phyloP scores from a whole-genome alignment of 2,329 filamentous ascomycete species.

The Hypoxylon sp. region DNA sequence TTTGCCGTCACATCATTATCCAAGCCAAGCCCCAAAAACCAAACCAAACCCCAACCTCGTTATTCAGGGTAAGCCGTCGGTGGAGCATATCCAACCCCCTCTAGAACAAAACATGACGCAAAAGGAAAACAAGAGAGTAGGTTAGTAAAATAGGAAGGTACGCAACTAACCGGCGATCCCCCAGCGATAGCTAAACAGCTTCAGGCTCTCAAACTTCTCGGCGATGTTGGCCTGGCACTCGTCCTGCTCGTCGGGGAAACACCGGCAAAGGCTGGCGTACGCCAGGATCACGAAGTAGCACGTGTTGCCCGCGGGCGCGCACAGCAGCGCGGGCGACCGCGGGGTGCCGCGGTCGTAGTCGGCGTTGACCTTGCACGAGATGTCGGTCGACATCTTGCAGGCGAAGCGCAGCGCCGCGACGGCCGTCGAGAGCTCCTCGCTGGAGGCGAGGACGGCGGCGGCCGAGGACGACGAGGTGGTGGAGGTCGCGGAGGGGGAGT shows the following conservation, averaged over 20 bases:
- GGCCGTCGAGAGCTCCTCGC: constrained; percentile 44
- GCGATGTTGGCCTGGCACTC: constrained; percentile 47
- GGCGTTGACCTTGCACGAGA: constrained; percentile 50
- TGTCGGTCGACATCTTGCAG: constrained; percentile 51
- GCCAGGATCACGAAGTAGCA: constrained; percentile 50
- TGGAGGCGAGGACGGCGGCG: constrained; percentile 23
- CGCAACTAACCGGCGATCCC: constrained; percentile 51
- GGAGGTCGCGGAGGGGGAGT: not conserved
- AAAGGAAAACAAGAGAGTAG: no score
- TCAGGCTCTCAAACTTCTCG: constrained; percentile 52
- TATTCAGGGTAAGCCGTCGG: not conserved
- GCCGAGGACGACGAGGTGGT: not conserved
- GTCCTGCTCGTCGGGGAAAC: constrained; percentile 48
- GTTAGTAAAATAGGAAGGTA: no score
- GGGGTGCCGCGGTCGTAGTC: constrained; percentile 39
- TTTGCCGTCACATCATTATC: no score
- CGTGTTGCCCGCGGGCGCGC: constrained; percentile 49
- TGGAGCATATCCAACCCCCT: no score
- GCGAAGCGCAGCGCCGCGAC: constrained; percentile 50
- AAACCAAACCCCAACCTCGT: no score
- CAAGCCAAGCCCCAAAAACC: no score
- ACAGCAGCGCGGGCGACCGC: constrained; percentile 46
- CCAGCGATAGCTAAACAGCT: constrained; percentile 51
- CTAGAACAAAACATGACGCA: no score
- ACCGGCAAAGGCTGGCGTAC: constrained; percentile 45